phyloP scores from a whole-genome alignment of 2,329 filamentous ascomycete genomes.

The Acephala macrosclerotiorum region DNA sequence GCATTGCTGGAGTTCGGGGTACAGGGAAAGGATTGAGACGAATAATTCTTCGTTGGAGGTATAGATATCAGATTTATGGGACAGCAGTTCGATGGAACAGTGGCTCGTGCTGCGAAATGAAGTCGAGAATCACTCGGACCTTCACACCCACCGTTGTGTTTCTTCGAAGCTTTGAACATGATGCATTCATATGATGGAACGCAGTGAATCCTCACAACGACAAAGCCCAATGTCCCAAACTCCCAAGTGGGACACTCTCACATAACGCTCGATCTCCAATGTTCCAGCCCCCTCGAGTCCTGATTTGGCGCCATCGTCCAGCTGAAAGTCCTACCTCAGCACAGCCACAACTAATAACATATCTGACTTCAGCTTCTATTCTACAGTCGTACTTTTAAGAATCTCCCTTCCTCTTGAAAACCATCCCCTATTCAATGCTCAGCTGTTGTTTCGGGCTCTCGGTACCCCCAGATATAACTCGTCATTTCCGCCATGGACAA shows the following conservation, averaged over 20 bases:
- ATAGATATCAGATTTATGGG: too few species aligned
- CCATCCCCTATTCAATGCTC: neutral
- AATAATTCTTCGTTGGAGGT: too few species aligned
- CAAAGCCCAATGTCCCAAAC: neutral
- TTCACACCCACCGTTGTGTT: too few species aligned
- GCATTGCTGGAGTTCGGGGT: constrained; percentile 14
- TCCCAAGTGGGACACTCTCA: neutral
- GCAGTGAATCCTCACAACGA: too few species aligned
- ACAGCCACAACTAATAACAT: neutral
- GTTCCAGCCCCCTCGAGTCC: neutral
- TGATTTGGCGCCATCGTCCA: neutral
- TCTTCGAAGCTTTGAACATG: too few species aligned
- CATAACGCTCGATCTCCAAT: neutral
- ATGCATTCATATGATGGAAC: too few species aligned
- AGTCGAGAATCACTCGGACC: too few species aligned
- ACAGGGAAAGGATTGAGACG: too few species aligned
- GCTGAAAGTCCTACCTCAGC: neutral
- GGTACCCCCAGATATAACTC: neutral
- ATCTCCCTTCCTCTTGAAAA: neutral
- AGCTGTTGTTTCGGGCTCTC: too few species aligned
- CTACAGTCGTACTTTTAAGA: neutral
- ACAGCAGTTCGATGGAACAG: too few species aligned
- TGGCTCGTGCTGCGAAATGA: too few species aligned
- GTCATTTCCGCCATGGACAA: neutral
- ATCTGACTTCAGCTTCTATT: neutral